Percentiles rank a stretch among this genome's conserved stretches.
Evolutionary conservation across 768 basidiomycete species (phyloP).

Genomic region (Mycena amicta): DNA sequence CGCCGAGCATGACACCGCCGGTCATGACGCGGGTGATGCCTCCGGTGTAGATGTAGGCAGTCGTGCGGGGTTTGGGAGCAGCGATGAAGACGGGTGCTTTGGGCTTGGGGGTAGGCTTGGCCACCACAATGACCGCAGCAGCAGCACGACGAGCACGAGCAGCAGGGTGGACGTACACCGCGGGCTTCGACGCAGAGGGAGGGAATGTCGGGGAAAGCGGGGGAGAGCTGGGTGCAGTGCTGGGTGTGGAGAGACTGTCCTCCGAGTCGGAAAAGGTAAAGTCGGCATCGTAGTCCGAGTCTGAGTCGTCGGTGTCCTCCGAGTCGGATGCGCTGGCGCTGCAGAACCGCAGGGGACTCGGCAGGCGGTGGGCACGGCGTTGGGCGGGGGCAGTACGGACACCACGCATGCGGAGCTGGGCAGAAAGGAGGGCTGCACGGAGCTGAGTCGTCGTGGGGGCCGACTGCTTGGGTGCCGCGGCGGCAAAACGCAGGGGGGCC

Average conservation of each 20-base stretch:
- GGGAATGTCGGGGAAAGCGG: not conserved
- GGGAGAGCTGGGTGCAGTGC: not conserved
- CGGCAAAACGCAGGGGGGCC: not conserved
- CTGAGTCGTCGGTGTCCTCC: not conserved
- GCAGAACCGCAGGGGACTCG: not conserved
- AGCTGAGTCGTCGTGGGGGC: not conserved
- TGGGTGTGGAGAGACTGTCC: not conserved
- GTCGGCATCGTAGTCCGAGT: not conserved
- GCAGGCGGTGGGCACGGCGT: not conserved
- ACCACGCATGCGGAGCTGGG: not conserved
- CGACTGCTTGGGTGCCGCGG: not conserved
- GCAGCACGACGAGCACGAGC: not conserved
- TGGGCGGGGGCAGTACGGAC: not conserved
- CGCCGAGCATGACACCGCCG: not conserved
- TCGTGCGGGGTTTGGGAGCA: not conserved
- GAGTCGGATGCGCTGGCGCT: not conserved
- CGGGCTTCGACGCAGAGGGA: not conserved
- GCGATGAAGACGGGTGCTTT: not conserved
- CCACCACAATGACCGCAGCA: not conserved
- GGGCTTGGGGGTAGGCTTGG: not conserved
- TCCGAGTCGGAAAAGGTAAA: not conserved
- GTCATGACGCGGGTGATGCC: constrained; percentile 1
- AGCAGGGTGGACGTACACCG: not conserved
- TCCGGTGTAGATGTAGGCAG: not conserved
- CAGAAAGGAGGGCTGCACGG: not conserved